Conservation (phyloP, 2,329 filamentous ascomycete species). For the Botryosphaeria dothidea region DNA sequence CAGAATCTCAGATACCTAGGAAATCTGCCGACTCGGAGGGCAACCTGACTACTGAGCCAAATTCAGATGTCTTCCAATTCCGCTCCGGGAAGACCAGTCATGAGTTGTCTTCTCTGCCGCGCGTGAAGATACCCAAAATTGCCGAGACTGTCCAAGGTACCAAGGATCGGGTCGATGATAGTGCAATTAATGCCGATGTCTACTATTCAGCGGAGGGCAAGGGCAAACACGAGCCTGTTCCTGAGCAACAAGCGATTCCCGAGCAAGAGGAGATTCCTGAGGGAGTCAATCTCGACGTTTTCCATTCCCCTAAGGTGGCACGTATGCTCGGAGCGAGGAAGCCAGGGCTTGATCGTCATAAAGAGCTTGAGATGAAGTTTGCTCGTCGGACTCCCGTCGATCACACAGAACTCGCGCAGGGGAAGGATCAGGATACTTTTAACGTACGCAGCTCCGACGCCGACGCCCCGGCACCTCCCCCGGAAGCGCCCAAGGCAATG, state of each 20-base stretch:
- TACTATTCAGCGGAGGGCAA: constrained; percentile 46
- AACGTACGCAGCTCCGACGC: constrained; percentile 28
- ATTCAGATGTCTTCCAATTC: constrained; percentile 59
- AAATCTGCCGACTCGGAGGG: constrained; percentile 44
- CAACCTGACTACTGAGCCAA: constrained; percentile 41
- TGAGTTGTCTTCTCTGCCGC: constrained; percentile 54
- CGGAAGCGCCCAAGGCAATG: constrained; percentile 14
- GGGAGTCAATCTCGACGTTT: constrained; percentile 62
- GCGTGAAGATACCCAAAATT: constrained; percentile 56
- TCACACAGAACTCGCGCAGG: constrained; percentile 36
- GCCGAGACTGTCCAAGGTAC: constrained; percentile 48
- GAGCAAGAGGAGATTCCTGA: constrained; percentile 53
- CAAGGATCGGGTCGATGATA: constrained; percentile 42
- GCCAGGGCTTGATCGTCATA: constrained; percentile 8
- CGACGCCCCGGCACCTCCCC: background rate
- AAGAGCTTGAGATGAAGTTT: constrained; percentile 35
- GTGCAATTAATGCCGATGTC: constrained; percentile 56
- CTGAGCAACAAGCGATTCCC: constrained; percentile 31
- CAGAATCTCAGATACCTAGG: constrained; percentile 56
- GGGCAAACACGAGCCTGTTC: constrained; percentile 28
- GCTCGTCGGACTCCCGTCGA: constrained; percentile 37
- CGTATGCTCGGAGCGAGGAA: constrained; percentile 50
- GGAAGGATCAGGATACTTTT: constrained; percentile 41
- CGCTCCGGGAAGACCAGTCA: constrained; percentile 50
- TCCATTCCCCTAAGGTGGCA: constrained; percentile 61